A percentile compares a stretch with the other conserved stretches of the same genome.
Conservation (phyloP, 306 rosid species). For the Medicago ruthenica region DNA sequence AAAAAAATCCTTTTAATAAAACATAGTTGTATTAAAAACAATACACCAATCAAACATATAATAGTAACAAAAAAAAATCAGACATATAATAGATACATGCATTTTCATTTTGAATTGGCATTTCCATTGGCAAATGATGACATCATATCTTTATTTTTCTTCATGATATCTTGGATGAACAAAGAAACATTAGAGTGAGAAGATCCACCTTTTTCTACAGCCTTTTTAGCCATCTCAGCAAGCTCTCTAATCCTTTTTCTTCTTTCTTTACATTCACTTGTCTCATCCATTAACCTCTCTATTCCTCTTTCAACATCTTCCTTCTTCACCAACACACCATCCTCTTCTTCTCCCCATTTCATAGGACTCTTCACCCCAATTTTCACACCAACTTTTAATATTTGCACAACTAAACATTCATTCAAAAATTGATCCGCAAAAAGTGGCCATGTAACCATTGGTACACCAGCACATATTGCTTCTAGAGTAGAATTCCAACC, state of each 20-base stretch:
- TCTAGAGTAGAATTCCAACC: conserved; percentile 70
- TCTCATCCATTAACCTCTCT: conserved; percentile 48
- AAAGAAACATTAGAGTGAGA: conserved; percentile 47
- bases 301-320: conserved; percentile 53
- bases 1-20: too few species aligned
- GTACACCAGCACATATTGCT: conserved; percentile 60
- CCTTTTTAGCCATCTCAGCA: conserved; percentile 47
- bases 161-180: conserved; percentile 56
- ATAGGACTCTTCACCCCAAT: conserved; percentile 45
- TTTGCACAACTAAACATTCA: conserved; percentile 42
- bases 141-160: conserved; percentile 3
- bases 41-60: too few species aligned
- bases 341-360: conserved; percentile 41
- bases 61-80: too few species aligned
- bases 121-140: too few species aligned
- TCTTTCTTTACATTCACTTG: conserved; percentile 48
- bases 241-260: conserved; percentile 42
- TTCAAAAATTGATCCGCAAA: conserved; percentile 61
- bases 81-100: too few species aligned
- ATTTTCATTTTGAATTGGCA: too few species aligned
- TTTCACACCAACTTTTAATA: conserved; percentile 44
- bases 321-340: conserved; percentile 45
- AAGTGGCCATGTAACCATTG: conserved; percentile 67
- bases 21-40: too few species aligned
- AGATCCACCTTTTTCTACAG: conserved; percentile 67